phyloP scores from a whole-genome alignment of 805 yeast species.

The Nakazawaea laoshanensis region DNA sequence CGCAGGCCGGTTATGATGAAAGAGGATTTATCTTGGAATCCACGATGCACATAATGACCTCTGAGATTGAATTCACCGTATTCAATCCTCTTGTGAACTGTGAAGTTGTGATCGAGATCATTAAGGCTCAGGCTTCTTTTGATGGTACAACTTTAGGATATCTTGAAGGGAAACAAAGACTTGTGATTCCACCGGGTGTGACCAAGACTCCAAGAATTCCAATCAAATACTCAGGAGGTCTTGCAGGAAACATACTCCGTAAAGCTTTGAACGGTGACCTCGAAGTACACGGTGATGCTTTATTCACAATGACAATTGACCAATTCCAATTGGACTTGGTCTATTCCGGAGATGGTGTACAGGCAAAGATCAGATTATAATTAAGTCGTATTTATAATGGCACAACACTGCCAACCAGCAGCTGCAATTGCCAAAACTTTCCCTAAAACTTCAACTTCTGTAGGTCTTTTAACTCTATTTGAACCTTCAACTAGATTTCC shows the following conservation, averaged over 20 bases:
- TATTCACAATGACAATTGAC: slow-evolving; percentile 30
- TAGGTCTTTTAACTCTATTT: slow-evolving; percentile 29
- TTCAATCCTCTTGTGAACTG: slow-evolving; percentile 46
- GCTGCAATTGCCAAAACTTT: slow-evolving; percentile 57
- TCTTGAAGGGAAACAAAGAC: slow-evolving; percentile 28
- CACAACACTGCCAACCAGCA: slow-evolving; percentile 78
- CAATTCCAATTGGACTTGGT: slow-evolving; percentile 30
- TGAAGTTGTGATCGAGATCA: slow-evolving; percentile 31
- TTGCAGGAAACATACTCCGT: slow-evolving; percentile 40
- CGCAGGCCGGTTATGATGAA: slow-evolving; percentile 13
- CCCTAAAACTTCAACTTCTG: slow-evolving; percentile 23
- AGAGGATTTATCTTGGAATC: slow-evolving; percentile 37
- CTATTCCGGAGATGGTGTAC: slow-evolving; percentile 36
- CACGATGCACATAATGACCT: slow-evolving; percentile 45
- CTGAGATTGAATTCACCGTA: slow-evolving; percentile 45
- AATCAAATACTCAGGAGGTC: slow-evolving; percentile 33
- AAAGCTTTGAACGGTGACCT: slow-evolving; percentile 44
- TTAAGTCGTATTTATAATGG: slow-evolving; percentile 29
- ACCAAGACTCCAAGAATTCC: slow-evolving; percentile 43
- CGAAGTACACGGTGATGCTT: slow-evolving; percentile 35
- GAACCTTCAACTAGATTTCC: slow-evolving; percentile 25
- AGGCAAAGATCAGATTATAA: slow-evolving; percentile 30
- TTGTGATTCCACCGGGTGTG: slow-evolving; percentile 44
- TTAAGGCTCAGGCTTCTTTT: slow-evolving; percentile 39
- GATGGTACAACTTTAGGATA: slow-evolving; percentile 39